Conservation (phyloP, 2,329 filamentous ascomycete species). For the Fonsecaea pugnacius region DNA sequence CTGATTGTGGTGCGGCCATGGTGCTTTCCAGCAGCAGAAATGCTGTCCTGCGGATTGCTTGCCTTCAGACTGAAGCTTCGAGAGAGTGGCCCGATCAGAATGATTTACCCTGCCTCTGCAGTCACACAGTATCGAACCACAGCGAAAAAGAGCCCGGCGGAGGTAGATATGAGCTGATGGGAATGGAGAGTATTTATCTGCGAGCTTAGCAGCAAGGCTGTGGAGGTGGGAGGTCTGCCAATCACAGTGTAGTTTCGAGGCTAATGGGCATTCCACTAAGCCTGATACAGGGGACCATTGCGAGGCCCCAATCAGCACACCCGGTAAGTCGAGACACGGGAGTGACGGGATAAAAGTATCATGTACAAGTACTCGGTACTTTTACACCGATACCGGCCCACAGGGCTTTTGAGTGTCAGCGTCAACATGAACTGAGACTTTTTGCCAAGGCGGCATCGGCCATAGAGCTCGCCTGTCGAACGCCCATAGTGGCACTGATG, state of each 20-base stretch:
- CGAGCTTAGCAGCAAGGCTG: not conserved
- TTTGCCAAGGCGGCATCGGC: constrained; percentile 12
- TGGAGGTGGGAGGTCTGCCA: not conserved
- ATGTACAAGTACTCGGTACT: not conserved
- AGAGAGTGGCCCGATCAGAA: not conserved
- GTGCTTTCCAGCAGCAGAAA: not conserved
- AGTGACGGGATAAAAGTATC: not conserved
- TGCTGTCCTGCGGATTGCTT: not conserved
- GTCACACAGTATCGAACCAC: not conserved
- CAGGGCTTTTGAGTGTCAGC: too few relatives aligned
- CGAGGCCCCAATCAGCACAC: not conserved
- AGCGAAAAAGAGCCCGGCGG: not conserved
- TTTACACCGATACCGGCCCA: too few relatives aligned
- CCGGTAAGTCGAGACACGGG: not conserved
- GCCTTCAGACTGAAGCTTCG: not conserved
- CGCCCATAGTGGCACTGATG: constrained; percentile 14
- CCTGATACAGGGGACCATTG: constrained; percentile 22
- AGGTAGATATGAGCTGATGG: not conserved
- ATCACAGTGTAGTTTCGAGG: not conserved
- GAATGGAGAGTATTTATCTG: not conserved
- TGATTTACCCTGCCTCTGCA: not conserved
- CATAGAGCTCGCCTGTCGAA: constrained; percentile 17
- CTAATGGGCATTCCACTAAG: constrained; percentile 4
- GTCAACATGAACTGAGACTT: not conserved
- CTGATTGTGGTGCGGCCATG: not conserved